A percentile compares a stretch with the other conserved stretches of the same genome.
Evolutionary conservation across 1,139 yeast species (phyloP).

Genomic region (Suzukiozyma palmioleophila): DNA sequence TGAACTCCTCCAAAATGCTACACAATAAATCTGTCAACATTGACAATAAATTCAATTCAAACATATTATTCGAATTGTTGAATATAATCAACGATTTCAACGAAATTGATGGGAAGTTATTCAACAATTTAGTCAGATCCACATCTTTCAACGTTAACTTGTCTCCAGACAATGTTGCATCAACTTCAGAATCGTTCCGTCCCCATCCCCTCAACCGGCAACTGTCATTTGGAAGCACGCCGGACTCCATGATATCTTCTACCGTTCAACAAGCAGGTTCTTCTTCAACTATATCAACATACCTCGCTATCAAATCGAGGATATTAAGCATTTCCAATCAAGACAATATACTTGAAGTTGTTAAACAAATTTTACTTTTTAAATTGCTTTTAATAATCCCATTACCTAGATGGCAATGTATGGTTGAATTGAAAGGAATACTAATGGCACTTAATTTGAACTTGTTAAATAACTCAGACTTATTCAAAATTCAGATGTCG

Average conservation of each 20-base stretch:
- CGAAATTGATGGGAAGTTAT: constrained; percentile 4
- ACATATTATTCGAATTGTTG: constrained; percentile 14
- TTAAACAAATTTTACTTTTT: constrained; percentile 25
- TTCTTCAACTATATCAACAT: constrained; percentile 16
- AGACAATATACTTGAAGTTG: constrained; percentile 12
- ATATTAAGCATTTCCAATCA: constrained; percentile 14
- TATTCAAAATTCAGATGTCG: constrained; percentile 27
- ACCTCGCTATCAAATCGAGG: constrained; percentile 13
- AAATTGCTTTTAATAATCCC: constrained; percentile 29
- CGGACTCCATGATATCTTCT: no score
- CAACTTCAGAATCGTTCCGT: no score
- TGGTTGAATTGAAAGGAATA: constrained; percentile 20
- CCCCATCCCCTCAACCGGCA: no score
- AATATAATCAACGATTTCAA: constrained; percentile 12
- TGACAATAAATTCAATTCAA: constrained; percentile 6
- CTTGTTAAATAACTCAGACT: constrained; percentile 20
- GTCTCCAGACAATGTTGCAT: constrained; percentile 8
- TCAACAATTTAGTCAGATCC: not conserved
- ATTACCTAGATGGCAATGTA: constrained; percentile 16
- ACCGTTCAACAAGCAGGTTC: no score
- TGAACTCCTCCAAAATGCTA: constrained; percentile 5
- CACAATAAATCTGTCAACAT: constrained; percentile 3
- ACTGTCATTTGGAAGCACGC: no score
- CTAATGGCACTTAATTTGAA: constrained; percentile 18
- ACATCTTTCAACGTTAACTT: constrained; percentile 1